A percentile compares a stretch with the other conserved stretches of the same genome.
Conservation (phyloP, 352 stramenopile species). For the Nothophytophthora sp. region DNA sequence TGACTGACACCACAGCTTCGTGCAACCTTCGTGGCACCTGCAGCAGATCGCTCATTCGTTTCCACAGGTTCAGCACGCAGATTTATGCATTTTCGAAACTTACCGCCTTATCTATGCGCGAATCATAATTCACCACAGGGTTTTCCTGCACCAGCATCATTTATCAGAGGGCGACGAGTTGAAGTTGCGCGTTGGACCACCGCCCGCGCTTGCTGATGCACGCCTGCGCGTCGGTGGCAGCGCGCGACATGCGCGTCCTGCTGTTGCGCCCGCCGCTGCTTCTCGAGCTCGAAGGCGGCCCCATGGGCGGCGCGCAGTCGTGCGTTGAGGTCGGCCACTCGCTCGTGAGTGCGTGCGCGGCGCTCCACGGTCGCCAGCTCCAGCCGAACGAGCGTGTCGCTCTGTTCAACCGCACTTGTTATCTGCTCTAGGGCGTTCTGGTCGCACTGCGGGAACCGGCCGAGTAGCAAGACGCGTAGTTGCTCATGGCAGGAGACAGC, state of each 20-base stretch:
- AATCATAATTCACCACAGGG: too few species aligned
- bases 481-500: conserved; percentile 14
- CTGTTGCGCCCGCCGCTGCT: conserved; percentile 1
- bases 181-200: conserved; percentile 6
- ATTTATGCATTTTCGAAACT: too few species aligned
- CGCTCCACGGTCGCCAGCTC: conserved; percentile 18
- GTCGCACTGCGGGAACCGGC: conserved; percentile 19
- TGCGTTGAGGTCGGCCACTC: conserved; percentile 18
- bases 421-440: conserved; percentile 11
- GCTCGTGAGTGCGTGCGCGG: conserved; percentile 6
- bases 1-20: too few species aligned
- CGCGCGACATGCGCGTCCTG: conserved; percentile 1
- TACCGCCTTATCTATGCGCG: too few species aligned
- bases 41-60: too few species aligned
- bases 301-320: conserved; percentile 5
- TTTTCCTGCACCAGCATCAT: too few species aligned
- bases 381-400: conserved; percentile 28
- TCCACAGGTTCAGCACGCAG: too few species aligned
- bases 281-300: conserved; percentile 7
- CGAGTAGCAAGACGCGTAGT: conserved; percentile 31
- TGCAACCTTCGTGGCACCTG: too few species aligned
- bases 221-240: conserved; percentile 20
- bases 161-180: too few species aligned
- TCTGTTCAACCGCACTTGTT: conserved; percentile 13
- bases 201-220: conserved; percentile 19